These are phyloP conservation scores for Sphenostylis stenocarpa DNA, from an alignment of 306 rosid species.

Conservation along the genomic window DNA sequence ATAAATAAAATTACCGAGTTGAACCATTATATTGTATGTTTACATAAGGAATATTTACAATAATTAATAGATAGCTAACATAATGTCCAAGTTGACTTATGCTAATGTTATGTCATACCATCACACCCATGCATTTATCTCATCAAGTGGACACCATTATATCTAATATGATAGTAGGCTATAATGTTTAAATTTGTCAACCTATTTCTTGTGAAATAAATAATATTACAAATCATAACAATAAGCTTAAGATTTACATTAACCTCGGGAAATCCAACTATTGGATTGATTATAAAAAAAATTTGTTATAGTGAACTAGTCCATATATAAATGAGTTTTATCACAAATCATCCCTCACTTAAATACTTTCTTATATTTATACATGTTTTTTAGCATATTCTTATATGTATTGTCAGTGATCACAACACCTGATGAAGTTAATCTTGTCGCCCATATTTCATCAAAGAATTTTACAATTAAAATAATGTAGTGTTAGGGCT, in stretches of 20 bases:
- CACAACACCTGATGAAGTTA: too few species aligned
- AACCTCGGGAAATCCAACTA: constrained; percentile 94
- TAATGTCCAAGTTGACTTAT: not conserved
- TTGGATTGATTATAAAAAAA: constrained; percentile 79
- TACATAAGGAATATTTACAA: not conserved
- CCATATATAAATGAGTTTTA: constrained; percentile 71
- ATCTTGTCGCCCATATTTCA: too few species aligned
- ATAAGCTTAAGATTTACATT: constrained; percentile 31
- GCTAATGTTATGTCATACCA: not conserved
- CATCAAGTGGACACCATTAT: too few species aligned
- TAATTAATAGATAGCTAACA: not conserved
- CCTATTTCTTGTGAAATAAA: constrained; percentile 10
- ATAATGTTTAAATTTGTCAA: not conserved
- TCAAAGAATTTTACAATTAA: too few species aligned
- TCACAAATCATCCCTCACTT: constrained; percentile 26
- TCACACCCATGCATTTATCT: too few species aligned
- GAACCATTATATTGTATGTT: not conserved
- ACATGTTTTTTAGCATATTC: constrained; percentile 12
- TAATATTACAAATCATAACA: constrained; percentile 26
- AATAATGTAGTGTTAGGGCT: too few species aligned
- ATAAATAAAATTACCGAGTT: not conserved
- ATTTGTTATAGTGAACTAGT: constrained; percentile 94
- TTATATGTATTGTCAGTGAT: too few species aligned
- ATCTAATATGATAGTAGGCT: too few species aligned
- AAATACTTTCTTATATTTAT: constrained; percentile 9